phyloP scores from a whole-genome alignment of 768 basidiomycete species.

The Mycena alexandri region DNA sequence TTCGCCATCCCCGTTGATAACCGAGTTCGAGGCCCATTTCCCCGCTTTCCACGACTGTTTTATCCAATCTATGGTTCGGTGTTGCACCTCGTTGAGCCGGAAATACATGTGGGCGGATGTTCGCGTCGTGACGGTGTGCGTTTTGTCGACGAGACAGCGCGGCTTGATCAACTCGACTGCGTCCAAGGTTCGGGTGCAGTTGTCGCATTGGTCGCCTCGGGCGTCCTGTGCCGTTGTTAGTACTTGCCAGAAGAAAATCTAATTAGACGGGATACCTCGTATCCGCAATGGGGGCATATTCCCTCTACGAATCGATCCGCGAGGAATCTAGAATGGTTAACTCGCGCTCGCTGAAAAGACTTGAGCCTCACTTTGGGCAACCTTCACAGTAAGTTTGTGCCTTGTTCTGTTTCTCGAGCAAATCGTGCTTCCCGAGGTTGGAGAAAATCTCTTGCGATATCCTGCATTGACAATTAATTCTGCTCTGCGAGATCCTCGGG shows the following conservation, averaged over 20 bases:
- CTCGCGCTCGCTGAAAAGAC: neutral
- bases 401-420: slow-evolving; percentile 85
- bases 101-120: slow-evolving; percentile 94
- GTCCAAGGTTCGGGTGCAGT: slow-evolving; percentile 91
- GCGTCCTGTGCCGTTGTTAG: slow-evolving; percentile 73
- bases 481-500: neutral
- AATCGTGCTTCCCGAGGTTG: slow-evolving; percentile 82
- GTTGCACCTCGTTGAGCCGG: slow-evolving; percentile 85
- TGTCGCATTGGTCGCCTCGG: slow-evolving; percentile 98
- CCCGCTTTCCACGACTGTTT: slow-evolving; percentile 82
- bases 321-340: slow-evolving; percentile 71
- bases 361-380: slow-evolving; percentile 75
- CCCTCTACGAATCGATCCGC: slow-evolving; percentile 99
- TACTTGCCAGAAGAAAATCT: neutral
- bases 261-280: slow-evolving; percentile 62
- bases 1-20: slow-evolving; percentile 89
- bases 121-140: slow-evolving; percentile 80
- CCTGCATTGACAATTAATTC: slow-evolving; percentile 53
- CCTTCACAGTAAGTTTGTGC: slow-evolving; percentile 97
- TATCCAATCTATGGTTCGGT: slow-evolving; percentile 89
- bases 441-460: slow-evolving; percentile 92
- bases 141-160: slow-evolving; percentile 89
- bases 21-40: slow-evolving; percentile 93
- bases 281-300: slow-evolving; percentile 94
- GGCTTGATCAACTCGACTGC: slow-evolving; percentile 95